Conservation (phyloP, 176 grass and related monocot species). For the Rhynchospora breviuscula region DNA sequence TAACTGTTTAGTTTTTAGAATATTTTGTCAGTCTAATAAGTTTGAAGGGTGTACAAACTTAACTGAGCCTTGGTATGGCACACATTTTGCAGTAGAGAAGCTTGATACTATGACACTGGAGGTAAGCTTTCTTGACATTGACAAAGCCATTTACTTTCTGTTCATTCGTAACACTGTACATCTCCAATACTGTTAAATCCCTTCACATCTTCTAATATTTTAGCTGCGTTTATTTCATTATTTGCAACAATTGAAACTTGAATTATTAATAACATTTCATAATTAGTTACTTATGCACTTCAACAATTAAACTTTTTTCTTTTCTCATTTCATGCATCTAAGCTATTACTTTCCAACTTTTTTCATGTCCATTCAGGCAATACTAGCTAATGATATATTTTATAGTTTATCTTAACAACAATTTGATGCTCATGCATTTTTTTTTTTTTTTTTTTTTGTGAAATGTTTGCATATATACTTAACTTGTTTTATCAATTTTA, state of each 20-base stretch:
- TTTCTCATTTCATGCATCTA: background rate
- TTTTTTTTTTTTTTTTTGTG: background rate
- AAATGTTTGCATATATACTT: background rate
- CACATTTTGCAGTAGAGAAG: slow-evolving; percentile 64
- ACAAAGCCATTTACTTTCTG: background rate
- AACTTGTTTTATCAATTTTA: background rate
- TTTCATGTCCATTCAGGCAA: background rate
- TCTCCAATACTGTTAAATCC: background rate
- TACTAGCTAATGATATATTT: background rate
- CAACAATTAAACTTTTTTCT: background rate
- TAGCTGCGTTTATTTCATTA: slow-evolving; percentile 13
- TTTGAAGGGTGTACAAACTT: slow-evolving; percentile 64
- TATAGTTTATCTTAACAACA: background rate
- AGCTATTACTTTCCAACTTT: background rate
- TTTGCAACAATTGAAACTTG: background rate
- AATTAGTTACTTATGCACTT: background rate
- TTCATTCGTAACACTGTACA: background rate
- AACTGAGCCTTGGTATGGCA: slow-evolving; percentile 91
- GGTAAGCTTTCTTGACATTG: slow-evolving; percentile 30
- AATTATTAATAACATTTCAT: slow-evolving; percentile 1
- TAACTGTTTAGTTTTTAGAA: slow-evolving; percentile 35
- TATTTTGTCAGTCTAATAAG: slow-evolving; percentile 87
- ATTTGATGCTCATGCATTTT: slow-evolving; percentile 4
- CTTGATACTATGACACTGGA: slow-evolving; percentile 43
- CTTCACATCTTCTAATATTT: background rate